Evolutionary conservation across 1,139 yeast genomes (phyloP).

Genomic region (Debaryomyces udenii): DNA sequence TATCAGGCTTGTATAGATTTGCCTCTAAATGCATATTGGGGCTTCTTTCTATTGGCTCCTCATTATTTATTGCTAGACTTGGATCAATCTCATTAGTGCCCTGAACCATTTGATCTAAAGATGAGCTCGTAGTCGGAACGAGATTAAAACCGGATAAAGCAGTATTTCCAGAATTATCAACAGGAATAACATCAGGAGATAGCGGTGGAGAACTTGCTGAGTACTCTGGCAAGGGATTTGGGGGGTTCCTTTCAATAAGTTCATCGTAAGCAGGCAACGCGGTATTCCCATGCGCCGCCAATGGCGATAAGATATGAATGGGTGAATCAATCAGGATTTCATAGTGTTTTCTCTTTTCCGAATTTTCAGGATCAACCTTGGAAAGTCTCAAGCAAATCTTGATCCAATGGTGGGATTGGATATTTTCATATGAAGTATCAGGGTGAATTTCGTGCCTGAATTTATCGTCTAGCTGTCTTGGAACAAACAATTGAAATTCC

Average conservation of each 20-base stretch:
- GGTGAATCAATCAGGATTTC: conserved; percentile 94
- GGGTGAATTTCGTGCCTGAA: conserved; percentile 61
- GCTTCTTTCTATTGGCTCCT: conserved; percentile 46
- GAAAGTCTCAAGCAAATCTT: conserved; percentile 83
- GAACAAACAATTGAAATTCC: conserved; percentile 83
- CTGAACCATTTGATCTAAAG: conserved; percentile 17
- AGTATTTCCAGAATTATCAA: conserved; percentile 31
- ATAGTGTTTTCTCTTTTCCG: conserved; percentile 75
- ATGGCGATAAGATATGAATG: conserved; percentile 66
- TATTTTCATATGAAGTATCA: conserved; percentile 74
- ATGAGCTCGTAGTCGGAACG: conserved; percentile 11
- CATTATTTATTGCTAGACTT: conserved; percentile 30
- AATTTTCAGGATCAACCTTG: conserved; percentile 56
- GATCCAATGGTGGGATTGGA: conserved; percentile 92
- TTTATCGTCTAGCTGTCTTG: conserved; percentile 57
- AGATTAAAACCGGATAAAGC: background rate
- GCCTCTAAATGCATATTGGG: conserved; percentile 54
- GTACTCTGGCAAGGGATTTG: conserved; percentile 23
- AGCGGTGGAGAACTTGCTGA: conserved; percentile 37
- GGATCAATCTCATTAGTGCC: conserved; percentile 27
- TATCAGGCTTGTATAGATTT: conserved; percentile 64
- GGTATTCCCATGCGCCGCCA: conserved; percentile 76
- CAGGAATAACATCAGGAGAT: conserved; percentile 59
- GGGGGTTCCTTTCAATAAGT: conserved; percentile 21
- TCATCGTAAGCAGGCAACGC: conserved; percentile 60